Percentiles rank a stretch among this genome's conserved stretches.
Evolutionary conservation across 2,329 filamentous ascomycete genomes (phyloP).

Genomic region (Macrophomina pseudophaseolina): DNA sequence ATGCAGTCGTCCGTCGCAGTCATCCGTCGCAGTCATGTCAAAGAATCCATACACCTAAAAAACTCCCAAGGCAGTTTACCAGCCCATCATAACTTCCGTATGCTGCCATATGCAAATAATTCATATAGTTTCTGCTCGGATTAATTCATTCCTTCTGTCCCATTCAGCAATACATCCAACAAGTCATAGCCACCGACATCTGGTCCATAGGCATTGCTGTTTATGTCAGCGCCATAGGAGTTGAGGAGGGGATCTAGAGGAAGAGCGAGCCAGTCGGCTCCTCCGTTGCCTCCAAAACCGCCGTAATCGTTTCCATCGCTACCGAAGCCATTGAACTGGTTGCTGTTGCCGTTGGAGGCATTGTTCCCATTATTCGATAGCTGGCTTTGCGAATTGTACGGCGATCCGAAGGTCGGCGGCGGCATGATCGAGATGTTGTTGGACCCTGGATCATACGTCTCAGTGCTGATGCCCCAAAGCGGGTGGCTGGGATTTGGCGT

Average conservation of each 20-base stretch:
- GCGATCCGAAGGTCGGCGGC: slow-evolving; percentile 41
- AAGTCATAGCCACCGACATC: slow-evolving; percentile 65
- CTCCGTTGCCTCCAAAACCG: slow-evolving; percentile 24
- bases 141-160: slow-evolving; percentile 6
- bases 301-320: slow-evolving; percentile 25
- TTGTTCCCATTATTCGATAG: slow-evolving; percentile 25
- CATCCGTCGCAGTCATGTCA: not conserved
- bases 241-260: slow-evolving; percentile 65
- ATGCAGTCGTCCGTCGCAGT: not conserved
- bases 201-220: slow-evolving; percentile 61
- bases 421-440: slow-evolving; percentile 56
- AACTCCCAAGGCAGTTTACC: not conserved
- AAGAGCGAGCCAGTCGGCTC: slow-evolving; percentile 64
- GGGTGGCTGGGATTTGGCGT: slow-evolving; percentile 38
- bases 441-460: slow-evolving; percentile 51
- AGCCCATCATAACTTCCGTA: not conserved
- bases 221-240: slow-evolving; percentile 63
- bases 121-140: too few relatives aligned
- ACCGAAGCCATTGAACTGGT: slow-evolving; percentile 28
- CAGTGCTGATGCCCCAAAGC: slow-evolving; percentile 51
- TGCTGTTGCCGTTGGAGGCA: slow-evolving; percentile 28
- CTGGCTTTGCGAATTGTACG: slow-evolving; percentile 12
- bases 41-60: not conserved
- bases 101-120: not conserved
- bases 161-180: slow-evolving; percentile 53